phyloP scores from a whole-genome alignment of 768 basidiomycete species.

The Tylopilus cervinicoccineus region DNA sequence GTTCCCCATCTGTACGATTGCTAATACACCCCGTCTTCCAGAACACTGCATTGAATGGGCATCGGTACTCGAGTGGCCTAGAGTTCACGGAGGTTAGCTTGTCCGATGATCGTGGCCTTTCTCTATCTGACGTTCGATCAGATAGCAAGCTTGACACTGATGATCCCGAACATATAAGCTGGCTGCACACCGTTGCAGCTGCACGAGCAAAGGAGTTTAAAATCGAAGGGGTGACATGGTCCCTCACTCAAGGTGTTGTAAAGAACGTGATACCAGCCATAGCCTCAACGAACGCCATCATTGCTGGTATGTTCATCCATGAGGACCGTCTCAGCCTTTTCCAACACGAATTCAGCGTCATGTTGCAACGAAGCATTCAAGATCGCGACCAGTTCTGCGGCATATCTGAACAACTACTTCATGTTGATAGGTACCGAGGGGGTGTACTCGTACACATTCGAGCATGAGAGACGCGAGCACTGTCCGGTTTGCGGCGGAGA shows the following conservation, averaged over 20 bases:
- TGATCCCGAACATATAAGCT: constrained; percentile 93
- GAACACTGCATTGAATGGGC: constrained; percentile 99
- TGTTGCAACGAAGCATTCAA: constrained; percentile 99
- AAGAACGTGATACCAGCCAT: constrained; percentile 99
- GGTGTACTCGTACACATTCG: constrained; percentile 95
- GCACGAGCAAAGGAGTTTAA: constrained; percentile 90
- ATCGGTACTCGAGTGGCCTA: constrained; percentile 98
- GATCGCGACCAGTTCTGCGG: constrained; percentile 92
- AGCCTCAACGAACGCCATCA: constrained; percentile 97
- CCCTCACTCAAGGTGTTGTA: constrained; percentile 95
- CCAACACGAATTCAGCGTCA: constrained; percentile 52
- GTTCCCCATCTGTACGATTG: constrained; percentile 98
- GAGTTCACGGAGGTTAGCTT: constrained; percentile 72
- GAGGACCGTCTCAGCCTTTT: background rate
- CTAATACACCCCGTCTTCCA: constrained; percentile 95
- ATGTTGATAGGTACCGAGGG: constrained; percentile 97
- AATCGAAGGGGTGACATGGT: constrained; percentile 98
- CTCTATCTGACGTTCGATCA: constrained; percentile 5
- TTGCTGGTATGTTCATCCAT: constrained; percentile 61
- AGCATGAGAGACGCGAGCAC: constrained; percentile 87
- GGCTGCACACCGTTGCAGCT: constrained; percentile 81
- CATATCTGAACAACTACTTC: constrained; percentile 95
- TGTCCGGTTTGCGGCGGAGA: constrained; percentile 98
- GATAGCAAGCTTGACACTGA: constrained; percentile 98
- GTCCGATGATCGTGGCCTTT: background rate